Base-by-base conservation (phyloP, 169 alveolate genomes). In the Besnoitia besnoiti region DNA sequence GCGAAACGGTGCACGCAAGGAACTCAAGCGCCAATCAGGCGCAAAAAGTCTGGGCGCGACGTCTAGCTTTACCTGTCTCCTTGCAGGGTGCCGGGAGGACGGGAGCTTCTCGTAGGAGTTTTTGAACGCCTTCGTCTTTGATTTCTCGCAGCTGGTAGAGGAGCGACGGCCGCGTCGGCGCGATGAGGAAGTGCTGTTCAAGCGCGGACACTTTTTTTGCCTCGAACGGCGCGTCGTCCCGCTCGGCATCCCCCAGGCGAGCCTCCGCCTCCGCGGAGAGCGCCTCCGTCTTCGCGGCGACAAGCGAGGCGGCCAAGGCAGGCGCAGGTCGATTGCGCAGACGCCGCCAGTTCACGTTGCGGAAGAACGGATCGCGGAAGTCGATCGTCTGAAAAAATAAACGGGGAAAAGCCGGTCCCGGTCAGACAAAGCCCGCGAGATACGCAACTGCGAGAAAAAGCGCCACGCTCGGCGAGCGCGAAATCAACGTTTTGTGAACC, bases 131-230 rank as follows among this genome's bases (percentile, higher is more conserved):
- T 40, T 67, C 89, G 55, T 95, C 96, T 49, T 94, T 94, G 33
- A 95, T 95, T 21, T 94, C 95, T 39, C 95, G 85, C 10, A 95
- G 85, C 75, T 95, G 96, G 79, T 95, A 95, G 51, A 95, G 73
- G 55, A 91, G 94, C 16, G 96, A 94, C 35, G 95, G 96, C 46
- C 96, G 93, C 21, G 91, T 87, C 44, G 96, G 96, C 30, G 96
- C 96, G 40, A 94, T 93, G 49, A 90, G 79, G 76, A 95, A 95
- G 49, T 92, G 95, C 37, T 49, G 67, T 37, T 89, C 92, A 37
- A 77, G 87, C 7, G 10, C 33, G 16, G 87, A 2, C 16, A 27
- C 87, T 30, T 73, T 73, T 42, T n/a, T 16, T 16, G 67, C n/a
- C 67, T 21, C 67, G 67, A 19, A 16, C 12, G 67, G 24, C 12